Conservation (phyloP, 352 stramenopile genomes). For the Globisporangium viniferum region DNA sequence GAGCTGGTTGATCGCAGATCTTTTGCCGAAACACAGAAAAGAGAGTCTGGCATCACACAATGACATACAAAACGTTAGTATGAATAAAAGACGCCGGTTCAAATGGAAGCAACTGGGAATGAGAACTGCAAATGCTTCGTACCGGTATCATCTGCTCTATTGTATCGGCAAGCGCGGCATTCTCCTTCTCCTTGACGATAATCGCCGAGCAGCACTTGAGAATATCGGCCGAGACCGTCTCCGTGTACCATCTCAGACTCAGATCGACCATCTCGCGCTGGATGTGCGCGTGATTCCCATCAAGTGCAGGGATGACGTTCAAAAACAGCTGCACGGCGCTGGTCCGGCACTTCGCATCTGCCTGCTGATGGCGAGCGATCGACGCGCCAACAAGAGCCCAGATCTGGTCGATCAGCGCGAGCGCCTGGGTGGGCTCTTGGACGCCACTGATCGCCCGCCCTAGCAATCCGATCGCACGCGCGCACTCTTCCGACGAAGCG, state of each 20-base stretch:
- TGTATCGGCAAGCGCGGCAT: conserved; percentile 23
- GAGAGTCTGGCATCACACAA: conserved; percentile 22
- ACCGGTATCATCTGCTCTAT: conserved; percentile 26
- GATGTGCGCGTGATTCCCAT: conserved; percentile 19
- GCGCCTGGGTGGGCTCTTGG: conserved; percentile 26
- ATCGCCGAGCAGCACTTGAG: conserved; percentile 41
- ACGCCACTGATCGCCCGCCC: conserved; percentile 54
- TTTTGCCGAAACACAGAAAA: conserved; percentile 38
- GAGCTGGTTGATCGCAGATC: conserved; percentile 31
- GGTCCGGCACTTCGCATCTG: conserved; percentile 26
- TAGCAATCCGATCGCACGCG: conserved; percentile 38
- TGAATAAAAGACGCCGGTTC: neutral
- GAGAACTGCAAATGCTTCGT: neutral
- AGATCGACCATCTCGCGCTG: conserved; percentile 41
- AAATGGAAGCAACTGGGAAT: neutral
- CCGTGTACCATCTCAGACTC: conserved; percentile 40
- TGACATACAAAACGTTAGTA: neutral
- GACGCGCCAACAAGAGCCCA: conserved; percentile 44
- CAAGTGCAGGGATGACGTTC: conserved; percentile 29
- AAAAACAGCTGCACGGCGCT: conserved; percentile 53
- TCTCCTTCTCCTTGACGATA: conserved; percentile 33
- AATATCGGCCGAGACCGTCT: conserved; percentile 38
- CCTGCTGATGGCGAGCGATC: conserved; percentile 32
- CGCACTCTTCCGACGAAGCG: conserved; percentile 23
- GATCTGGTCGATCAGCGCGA: conserved; percentile 38